Base-by-base conservation (phyloP, 768 basidiomycete species). In the Suillus placidus region DNA sequence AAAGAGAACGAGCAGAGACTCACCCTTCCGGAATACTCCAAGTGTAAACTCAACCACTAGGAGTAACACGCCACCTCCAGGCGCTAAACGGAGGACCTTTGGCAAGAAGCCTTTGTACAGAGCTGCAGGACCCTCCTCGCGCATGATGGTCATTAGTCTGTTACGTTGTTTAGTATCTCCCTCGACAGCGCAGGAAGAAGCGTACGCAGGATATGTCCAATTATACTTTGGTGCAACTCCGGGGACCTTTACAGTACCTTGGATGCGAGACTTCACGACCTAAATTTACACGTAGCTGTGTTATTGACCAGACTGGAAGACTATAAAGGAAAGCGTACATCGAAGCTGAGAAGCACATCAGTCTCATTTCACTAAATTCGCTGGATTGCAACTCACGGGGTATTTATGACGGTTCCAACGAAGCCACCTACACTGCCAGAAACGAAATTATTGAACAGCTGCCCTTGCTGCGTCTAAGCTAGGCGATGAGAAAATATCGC, bases 251-350 rank as follows among this genome's bases (percentile, higher is more conserved):
- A 81, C 80, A 23, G 86, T 78, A 52, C 92, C 89, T 80, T 99
- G 97, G 45, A 99, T 95, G 55, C 97, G 91, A 18, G 95, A 95
- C 79, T 99, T 98, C 67, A 97, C 93, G 68, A 99, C 95, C 91
- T 97, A 70, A 30, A 32, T 66, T 55, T 37, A 63, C 16, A 60
- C 14, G 40, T 20, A 34, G 32, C 9, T 9, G 32, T 16, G 63
- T 42, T 16, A 61, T 63, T 37, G 30, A 8, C 12, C 18, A 12
- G 18, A 13, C 58, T 20, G 20, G 12, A 14, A 6, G 54, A 49
- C 20, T 6, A 56, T 45, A 63, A 42, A 32, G 30, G 23, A 14
- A 52, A 14, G 35, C 78, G 42, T 63, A 86, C 85, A 66, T 86
- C 86, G 62, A 86, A 85, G 47, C 83, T 83, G 62, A 42, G 12